A percentile compares a stretch with the other conserved stretches of the same genome.
Conservation (phyloP, 2,329 filamentous ascomycete species). For the Polytolypa hystricis region DNA sequence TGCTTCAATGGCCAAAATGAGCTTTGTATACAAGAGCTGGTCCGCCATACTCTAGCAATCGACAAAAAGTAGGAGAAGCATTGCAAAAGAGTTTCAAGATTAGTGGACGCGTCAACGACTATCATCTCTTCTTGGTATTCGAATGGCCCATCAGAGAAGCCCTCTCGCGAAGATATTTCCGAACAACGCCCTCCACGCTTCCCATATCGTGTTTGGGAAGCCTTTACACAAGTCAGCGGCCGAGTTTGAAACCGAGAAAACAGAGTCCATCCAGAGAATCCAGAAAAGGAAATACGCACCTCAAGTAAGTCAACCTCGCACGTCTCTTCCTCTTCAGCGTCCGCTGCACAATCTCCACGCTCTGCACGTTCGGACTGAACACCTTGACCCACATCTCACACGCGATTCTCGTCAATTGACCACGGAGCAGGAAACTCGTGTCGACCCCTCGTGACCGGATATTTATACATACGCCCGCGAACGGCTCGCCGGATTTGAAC, state of each 20-base stretch:
- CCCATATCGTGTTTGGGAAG: slow-evolving; percentile 79
- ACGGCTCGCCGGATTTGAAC: slow-evolving; percentile 74
- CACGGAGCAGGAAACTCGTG: slow-evolving; percentile 75
- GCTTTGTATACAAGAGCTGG: too few relatives aligned
- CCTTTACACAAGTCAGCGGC: too few relatives aligned
- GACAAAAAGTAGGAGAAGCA: not conserved
- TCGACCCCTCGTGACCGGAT: slow-evolving; percentile 83
- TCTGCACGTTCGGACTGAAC: slow-evolving; percentile 77
- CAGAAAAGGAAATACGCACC: slow-evolving; percentile 31
- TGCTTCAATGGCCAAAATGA: too few relatives aligned
- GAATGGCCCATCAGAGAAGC: slow-evolving; percentile 29
- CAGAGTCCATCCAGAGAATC: not conserved
- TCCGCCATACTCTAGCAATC: too few relatives aligned
- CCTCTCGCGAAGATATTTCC: slow-evolving; percentile 49
- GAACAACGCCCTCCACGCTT: slow-evolving; percentile 69
- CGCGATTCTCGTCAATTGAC: slow-evolving; percentile 72
- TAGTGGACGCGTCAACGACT: too few relatives aligned
- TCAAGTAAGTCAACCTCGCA: slow-evolving; percentile 83
- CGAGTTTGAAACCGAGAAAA: too few relatives aligned
- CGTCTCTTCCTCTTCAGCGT: slow-evolving; percentile 73
- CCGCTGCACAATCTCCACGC: slow-evolving; percentile 88
- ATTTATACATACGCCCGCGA: slow-evolving; percentile 76
- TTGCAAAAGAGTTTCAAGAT: not conserved
- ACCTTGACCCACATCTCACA: slow-evolving; percentile 98
- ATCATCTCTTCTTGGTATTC: not conserved